These are phyloP conservation scores for Trichophyton mentagrophytes DNA, from an alignment of 2,329 filamentous ascomycete genomes.

Conservation along the genomic window DNA sequence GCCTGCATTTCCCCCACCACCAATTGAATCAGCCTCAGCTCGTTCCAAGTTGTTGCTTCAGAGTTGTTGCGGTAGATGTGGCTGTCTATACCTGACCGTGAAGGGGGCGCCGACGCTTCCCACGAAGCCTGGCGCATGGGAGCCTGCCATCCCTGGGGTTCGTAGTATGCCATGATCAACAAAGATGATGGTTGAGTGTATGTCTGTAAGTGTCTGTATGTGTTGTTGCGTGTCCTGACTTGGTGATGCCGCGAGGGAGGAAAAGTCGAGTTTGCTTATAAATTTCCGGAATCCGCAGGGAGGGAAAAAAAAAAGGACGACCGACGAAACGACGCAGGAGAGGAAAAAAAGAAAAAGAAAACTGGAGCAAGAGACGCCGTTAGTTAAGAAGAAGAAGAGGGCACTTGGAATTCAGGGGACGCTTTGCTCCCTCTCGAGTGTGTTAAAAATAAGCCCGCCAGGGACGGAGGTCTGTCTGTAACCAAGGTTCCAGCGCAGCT, in stretches of 20 bases:
- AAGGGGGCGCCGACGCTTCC: slow-evolving; percentile 55
- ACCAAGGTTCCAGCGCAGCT: background rate
- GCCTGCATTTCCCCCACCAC: slow-evolving; percentile 38
- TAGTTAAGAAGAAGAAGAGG: background rate
- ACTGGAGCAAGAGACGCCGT: background rate
- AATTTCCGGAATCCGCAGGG: background rate
- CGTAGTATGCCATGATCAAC: slow-evolving; percentile 54
- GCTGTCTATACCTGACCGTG: slow-evolving; percentile 51
- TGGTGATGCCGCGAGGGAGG: background rate
- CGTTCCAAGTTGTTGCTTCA: background rate
- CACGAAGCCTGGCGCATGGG: slow-evolving; percentile 53
- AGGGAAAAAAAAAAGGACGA: background rate
- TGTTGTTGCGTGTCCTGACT: too few relatives aligned
- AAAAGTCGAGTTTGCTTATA: background rate
- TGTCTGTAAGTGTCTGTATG: too few relatives aligned
- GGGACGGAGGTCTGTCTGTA: background rate
- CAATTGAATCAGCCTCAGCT: slow-evolving; percentile 5
- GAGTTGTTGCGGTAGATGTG: background rate
- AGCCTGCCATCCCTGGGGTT: slow-evolving; percentile 52
- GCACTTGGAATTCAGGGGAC: too few relatives aligned
- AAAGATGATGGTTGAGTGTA: background rate
- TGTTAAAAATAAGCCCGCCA: too few relatives aligned
- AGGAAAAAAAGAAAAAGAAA: background rate
- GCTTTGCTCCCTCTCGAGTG: too few relatives aligned
- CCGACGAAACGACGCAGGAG: background rate